These are phyloP conservation scores for Serendipita sp. DNA, from an alignment of 768 basidiomycete genomes.

Conservation along the genomic window DNA sequence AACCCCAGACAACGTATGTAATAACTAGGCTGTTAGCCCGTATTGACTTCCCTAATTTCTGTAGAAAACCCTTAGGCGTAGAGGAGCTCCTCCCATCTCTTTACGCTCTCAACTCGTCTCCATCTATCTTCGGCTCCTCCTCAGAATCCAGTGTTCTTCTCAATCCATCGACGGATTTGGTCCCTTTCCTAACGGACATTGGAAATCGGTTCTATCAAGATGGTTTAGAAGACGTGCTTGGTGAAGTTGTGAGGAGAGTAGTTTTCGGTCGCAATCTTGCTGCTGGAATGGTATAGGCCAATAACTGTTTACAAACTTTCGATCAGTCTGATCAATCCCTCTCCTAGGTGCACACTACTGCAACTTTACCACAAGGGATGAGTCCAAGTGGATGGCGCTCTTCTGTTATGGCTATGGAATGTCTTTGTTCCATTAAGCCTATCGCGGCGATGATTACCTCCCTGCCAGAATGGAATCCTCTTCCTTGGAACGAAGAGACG, in stretches of 20 bases:
- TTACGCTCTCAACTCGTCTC: slow-evolving; percentile 50
- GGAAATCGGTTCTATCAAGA: slow-evolving; percentile 64
- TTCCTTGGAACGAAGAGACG: not conserved
- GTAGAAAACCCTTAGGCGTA: slow-evolving; percentile 54
- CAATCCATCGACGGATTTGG: slow-evolving; percentile 42
- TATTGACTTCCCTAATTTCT: too few relatives aligned
- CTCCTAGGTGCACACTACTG: not conserved
- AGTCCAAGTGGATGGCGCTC: slow-evolving; percentile 50
- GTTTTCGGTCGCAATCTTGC: slow-evolving; percentile 30
- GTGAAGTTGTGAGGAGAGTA: slow-evolving; percentile 45
- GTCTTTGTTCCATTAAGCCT: slow-evolving; percentile 62
- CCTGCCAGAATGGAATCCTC: slow-evolving; percentile 58
- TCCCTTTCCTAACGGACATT: slow-evolving; percentile 71
- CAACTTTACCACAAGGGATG: not conserved
- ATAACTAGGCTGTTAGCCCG: not conserved
- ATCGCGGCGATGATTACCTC: slow-evolving; percentile 69
- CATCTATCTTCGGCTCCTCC: slow-evolving; percentile 34
- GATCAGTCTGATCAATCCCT: not conserved
- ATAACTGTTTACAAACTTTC: not conserved
- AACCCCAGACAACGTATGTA: slow-evolving; percentile 49
- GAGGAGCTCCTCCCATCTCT: slow-evolving; percentile 72
- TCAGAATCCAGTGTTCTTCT: slow-evolving; percentile 35
- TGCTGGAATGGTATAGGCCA: not conserved
- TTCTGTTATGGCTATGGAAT: slow-evolving; percentile 63
- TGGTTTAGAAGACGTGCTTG: slow-evolving; percentile 65